Evolutionary conservation across 2,329 filamentous ascomycete genomes (phyloP), one percentile per base, ranked within the genome.

Genomic region (Ceratocystis colombiana): DNA sequence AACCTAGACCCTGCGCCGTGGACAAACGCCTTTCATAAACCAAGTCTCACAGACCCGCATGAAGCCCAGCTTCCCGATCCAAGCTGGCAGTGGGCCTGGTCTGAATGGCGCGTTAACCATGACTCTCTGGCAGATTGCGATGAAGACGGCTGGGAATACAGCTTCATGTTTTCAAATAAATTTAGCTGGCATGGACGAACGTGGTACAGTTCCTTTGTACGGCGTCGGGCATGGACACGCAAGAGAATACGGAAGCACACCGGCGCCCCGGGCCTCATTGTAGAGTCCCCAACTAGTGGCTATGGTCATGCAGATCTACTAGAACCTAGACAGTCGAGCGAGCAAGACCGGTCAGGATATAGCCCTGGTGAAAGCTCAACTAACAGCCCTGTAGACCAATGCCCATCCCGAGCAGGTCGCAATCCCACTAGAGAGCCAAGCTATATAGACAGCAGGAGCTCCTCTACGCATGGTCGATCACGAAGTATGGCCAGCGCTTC

Each of bases 131-230:
- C 89, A 10, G 65, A 72, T 28, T 71, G 76, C 46, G 94, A 97
- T 72, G 88, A 93, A 69, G 89, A 93, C 69, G 94, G 94, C 2
- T 99, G 94, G 94, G 88, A 96, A 73, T 99, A 99, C 76, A 94
- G 90, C 17, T 91, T 96, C 73, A 87, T 89, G 70, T 99, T 97
- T 73, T 79, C 79, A 70, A 84, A 82, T 68, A 79, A 77, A 53
- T 90, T 88, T 70, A 84, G 85, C 2, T 99, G 94, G 94, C 94
- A 99, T 75, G 87, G 87, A 2, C 88, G 89, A 20, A 88, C 85
- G 30, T 97, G 93, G 92, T 96, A 90, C 76, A 93, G 92, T 74
- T 96, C 90, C 1, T 99, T 93, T 73, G 94, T 96, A n/a, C 82
- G 94, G 45, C 81, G 94, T 70, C 83, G 94, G 69, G 85, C 90